A percentile compares a stretch with the other conserved stretches of the same genome.
Conservation (phyloP, 169 alveolate species). For the Cryptosporidium tyzzeri region DNA sequence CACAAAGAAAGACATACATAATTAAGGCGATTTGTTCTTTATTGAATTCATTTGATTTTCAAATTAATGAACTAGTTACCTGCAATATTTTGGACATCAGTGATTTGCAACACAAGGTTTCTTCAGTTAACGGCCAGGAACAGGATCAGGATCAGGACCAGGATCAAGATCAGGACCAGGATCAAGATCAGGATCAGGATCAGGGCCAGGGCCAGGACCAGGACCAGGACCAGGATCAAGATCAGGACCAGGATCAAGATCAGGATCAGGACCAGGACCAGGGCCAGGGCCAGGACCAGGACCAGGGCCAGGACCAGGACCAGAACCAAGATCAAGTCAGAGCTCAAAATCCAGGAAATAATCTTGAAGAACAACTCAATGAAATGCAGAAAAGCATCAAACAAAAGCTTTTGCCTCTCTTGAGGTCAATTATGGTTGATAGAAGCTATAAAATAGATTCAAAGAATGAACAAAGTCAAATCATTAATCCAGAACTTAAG, state of each 20-base stretch:
- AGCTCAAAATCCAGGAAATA: not conserved
- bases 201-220: not conserved
- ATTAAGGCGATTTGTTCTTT: conserved; percentile 59
- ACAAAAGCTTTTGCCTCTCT: conserved; percentile 18
- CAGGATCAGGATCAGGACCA: not conserved
- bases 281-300: not conserved
- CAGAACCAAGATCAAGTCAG: not conserved
- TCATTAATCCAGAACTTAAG: not conserved
- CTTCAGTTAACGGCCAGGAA: not conserved
- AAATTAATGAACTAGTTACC: conserved; percentile 25
- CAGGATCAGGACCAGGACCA: not conserved
- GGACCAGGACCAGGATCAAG: not conserved
- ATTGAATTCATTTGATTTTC: conserved; percentile 70
- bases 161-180: not conserved
- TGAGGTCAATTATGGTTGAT: conserved; percentile 54
- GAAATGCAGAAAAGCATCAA: conserved; percentile 52
- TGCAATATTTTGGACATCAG: not conserved
- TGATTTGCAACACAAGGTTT: not conserved
- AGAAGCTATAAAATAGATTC: conserved; percentile 36
- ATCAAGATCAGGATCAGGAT: not conserved
- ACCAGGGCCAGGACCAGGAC: not conserved
- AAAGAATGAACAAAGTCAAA: not conserved
- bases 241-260: not conserved
- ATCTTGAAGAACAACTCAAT: conserved; percentile 10
- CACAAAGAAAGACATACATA: conserved; percentile 60